Base-by-base conservation (phyloP, 352 stramenopile genomes). In the Lagenidium giganteum region DNA sequence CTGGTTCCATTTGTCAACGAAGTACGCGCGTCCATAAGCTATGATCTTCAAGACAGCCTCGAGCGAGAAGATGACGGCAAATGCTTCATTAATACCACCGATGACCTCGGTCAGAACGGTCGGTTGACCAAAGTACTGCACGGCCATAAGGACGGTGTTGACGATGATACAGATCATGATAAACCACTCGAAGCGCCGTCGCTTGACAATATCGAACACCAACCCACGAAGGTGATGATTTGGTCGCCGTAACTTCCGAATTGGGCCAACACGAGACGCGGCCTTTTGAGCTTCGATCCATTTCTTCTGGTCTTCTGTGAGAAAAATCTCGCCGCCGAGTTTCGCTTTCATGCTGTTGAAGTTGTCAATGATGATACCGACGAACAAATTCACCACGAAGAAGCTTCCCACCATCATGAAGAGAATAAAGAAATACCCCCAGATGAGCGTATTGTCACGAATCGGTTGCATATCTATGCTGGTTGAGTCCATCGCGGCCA, bases 331-430 rank as follows among this genome's bases (percentile, higher is more conserved):
- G 3, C 73, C 80, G 5, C 78, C 80, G 4, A 95, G 42, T 2
- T 70, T 64, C 2, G 57, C 66, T 29, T 94, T 96, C 85, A 95
- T 94, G 23, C 80, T 69, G 35, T 96, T 95, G 48, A 97, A 98
- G 42, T 96, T 96, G 44, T 97, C 90, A 35, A 97, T 95, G 47
- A 97, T 95, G 7, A 97, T 84, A 7, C 91, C 91, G 0, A 97
- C 80, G 45, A 98, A 97, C 0, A 97, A 63, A 28, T 97, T 97
- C 21, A 97, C 83, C 4, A 97, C 82, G 41, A 98, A 97, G 47
- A 96, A 97, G 39, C 85, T 84, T 13, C 91, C 83, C 17, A 97
- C 57, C 44, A 98, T 69, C 26, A 97, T 94, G 61, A 96, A 97
- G 0, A 72, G 29, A 11, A 97, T 63, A 47, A 96, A 97, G 49